Conservation (phyloP, 148 eudicot genomes). For the Persicaria tinctoria region DNA sequence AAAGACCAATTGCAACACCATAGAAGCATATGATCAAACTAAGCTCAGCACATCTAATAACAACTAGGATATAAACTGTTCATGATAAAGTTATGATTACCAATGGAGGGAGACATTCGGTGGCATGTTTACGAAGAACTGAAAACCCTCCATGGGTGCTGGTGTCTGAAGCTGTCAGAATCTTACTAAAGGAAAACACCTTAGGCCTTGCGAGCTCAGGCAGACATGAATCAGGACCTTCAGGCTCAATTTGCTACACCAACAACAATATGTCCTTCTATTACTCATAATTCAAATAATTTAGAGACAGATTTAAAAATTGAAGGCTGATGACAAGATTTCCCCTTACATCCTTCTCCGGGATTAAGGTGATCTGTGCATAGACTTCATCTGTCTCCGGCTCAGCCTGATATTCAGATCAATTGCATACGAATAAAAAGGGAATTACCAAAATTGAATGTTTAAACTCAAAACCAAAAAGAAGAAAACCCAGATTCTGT, state of each 20-base stretch:
- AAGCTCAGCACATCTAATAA: background rate
- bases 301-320: background rate
- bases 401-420: constrained; percentile 53
- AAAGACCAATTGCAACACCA: constrained; percentile 5
- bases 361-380: constrained; percentile 67
- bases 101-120: constrained; percentile 82
- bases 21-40: background rate
- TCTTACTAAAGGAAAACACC: constrained; percentile 62
- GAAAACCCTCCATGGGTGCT: constrained; percentile 98
- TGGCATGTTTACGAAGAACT: constrained; percentile 86
- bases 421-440: background rate
- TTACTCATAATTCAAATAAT: background rate
- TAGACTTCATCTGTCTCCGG: constrained; percentile 91
- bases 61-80: background rate
- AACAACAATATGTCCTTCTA: background rate
- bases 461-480: background rate
- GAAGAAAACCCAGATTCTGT: background rate
- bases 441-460: background rate
- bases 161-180: constrained; percentile 85
- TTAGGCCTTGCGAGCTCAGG: constrained; percentile 45
- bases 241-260: constrained; percentile 56
- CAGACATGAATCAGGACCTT: constrained; percentile 40
- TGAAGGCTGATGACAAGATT: background rate
- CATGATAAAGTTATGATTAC: constrained; percentile 27
- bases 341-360: constrained; percentile 60